These are phyloP conservation scores for Kodamaea suecica DNA, from an alignment of 1,139 yeast species.

Conservation along the genomic window DNA sequence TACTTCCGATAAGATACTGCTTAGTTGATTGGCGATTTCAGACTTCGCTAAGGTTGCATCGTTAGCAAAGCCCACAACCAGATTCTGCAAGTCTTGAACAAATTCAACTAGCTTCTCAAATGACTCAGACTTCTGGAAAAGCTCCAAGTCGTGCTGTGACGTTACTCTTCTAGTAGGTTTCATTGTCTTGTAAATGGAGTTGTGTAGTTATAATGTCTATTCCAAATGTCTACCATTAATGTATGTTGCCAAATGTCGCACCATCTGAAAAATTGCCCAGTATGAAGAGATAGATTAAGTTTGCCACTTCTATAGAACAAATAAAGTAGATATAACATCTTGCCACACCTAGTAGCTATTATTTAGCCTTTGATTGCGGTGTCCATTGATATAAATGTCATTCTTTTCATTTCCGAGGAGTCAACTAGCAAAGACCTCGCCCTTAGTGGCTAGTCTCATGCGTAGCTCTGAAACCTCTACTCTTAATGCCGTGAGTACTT, in stretches of 20 bases:
- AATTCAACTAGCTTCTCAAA: constrained; percentile 53
- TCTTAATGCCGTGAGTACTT: constrained; percentile 34
- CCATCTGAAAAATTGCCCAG: too few species aligned
- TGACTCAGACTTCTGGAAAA: constrained; percentile 58
- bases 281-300: too few species aligned
- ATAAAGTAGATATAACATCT: too few species aligned
- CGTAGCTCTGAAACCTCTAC: constrained; percentile 4
- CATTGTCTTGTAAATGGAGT: too few species aligned
- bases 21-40: constrained; percentile 20
- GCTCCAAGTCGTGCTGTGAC: constrained; percentile 56
- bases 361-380: too few species aligned
- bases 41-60: constrained; percentile 39
- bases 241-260: too few species aligned
- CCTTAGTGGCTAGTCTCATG: constrained; percentile 19
- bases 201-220: constrained; percentile 31
- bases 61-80: constrained; percentile 65
- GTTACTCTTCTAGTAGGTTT: constrained; percentile 45
- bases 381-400: too few species aligned
- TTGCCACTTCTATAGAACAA: too few species aligned
- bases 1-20: constrained; percentile 45
- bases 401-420: constrained; percentile 17
- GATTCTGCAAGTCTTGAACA: constrained; percentile 54
- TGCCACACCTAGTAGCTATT: too few species aligned
- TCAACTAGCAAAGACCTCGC: constrained; percentile 13
- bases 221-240: too few species aligned